These are phyloP conservation scores for Scedosporium boydii DNA, from an alignment of 2,329 filamentous ascomycete genomes.

Conservation along the genomic window DNA sequence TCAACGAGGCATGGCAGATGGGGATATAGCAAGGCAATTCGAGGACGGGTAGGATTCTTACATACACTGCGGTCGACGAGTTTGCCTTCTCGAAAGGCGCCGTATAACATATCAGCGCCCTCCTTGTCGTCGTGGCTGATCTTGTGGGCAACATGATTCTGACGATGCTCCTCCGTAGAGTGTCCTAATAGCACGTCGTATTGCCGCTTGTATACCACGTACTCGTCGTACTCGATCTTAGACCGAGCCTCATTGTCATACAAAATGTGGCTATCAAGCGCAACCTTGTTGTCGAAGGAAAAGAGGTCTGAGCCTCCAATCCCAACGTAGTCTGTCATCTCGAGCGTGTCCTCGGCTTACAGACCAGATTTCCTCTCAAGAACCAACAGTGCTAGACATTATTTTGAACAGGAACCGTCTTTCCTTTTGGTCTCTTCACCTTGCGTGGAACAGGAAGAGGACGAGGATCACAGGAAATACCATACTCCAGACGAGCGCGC, in stretches of 20 bases:
- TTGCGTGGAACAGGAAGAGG: background rate
- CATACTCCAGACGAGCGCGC: background rate
- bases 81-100: conserved; percentile 21
- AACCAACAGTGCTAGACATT: too few relatives aligned
- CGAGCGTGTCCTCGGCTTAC: too few relatives aligned
- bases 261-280: conserved; percentile 24
- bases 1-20: background rate
- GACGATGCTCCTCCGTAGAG: conserved; percentile 5
- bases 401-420: too few relatives aligned
- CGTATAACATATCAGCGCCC: conserved; percentile 21
- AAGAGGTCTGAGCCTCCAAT: conserved; percentile 22
- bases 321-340: conserved; percentile 4
- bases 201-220: conserved; percentile 23
- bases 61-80: conserved; percentile 20
- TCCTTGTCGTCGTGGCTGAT: conserved; percentile 20
- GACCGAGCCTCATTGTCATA: conserved; percentile 18
- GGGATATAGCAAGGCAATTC: background rate
- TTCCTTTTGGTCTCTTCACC: background rate
- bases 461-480: background rate
- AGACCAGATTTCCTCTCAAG: too few relatives aligned
- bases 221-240: conserved; percentile 27
- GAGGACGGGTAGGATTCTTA: background rate
- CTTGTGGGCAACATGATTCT: conserved; percentile 22
- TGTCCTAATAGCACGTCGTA: conserved; percentile 10
- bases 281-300: conserved; percentile 24